Base-by-base conservation (phyloP, 2,329 filamentous ascomycete genomes). In the Neofusicoccum parvum region DNA sequence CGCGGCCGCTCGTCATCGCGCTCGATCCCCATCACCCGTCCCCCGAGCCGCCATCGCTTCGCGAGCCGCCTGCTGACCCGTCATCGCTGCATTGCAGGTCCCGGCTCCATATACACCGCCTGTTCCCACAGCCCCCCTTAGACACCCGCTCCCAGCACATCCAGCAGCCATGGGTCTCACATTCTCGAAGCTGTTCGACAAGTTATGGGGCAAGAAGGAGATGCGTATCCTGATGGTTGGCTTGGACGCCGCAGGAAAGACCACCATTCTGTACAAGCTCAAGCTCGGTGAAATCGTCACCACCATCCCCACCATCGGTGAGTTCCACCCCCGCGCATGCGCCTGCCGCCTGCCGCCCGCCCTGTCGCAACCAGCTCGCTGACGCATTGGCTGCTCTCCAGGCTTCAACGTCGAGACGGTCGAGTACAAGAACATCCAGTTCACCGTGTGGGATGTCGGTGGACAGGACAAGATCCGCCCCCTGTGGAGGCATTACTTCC, bases 321-420 rank as follows among this genome's bases (percentile, higher is more conserved):
- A 73, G 81, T 75, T 60, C 51, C 48, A 46, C 41, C 23, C 41
- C n/a, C 41, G 49, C 45, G 50, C 39, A 27, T 5, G 27, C 27
- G 27, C 27, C 27, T 27, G 27, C 5, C 27, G 27, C 27, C 27
- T 27, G 27, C 20, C 51, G n/a, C 41, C 17, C 14, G 17, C 37
- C 5, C 37, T 45, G n/a, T 14, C 51, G 2, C 32, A 17, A 20
- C 20, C 54, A 17, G 14, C 41, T 36, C 12, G 43, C 56, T 60
- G n/a, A 60, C 56, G 3, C 56, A 60, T 48, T 60, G 56, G 43
- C 27, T 34, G 39, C 48, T 5, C 72, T 98, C 98, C 87, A 98
- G 95, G 95, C 77, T 99, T 99, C 90, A 99, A 99, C 86, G 95
- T 99, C 81, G 95, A 99, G 88, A 98, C 95, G 65, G 95, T 99